Percentiles rank a stretch among this genome's conserved stretches.
Conservation (phyloP, 352 stramenopile genomes). For the Pythium volutum region DNA sequence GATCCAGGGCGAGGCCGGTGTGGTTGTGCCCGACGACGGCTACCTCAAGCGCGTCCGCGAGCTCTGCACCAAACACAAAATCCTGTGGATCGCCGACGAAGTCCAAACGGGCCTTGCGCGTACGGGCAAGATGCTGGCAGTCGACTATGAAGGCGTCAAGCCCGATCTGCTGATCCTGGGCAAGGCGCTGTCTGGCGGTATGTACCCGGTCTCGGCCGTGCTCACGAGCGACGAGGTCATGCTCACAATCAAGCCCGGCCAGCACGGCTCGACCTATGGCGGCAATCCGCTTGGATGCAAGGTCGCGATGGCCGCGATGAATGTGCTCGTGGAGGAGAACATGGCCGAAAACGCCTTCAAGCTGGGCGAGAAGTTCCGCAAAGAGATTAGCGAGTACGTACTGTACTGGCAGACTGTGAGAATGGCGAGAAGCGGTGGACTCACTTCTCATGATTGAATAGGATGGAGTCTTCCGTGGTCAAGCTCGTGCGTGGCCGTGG, state of each 20-base stretch:
- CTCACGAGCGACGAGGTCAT: slow-evolving; percentile 97
- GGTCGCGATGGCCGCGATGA: slow-evolving; percentile 96
- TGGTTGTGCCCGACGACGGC: slow-evolving; percentile 96
- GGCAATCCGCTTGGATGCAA: slow-evolving; percentile 96
- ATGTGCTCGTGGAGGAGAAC: slow-evolving; percentile 96
- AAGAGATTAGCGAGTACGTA: slow-evolving; percentile 79
- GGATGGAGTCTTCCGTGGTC: slow-evolving; percentile 65
- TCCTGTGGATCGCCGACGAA: slow-evolving; percentile 99
- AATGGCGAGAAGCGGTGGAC: not conserved
- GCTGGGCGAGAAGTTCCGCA: slow-evolving; percentile 93
- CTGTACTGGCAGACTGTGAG: not conserved
- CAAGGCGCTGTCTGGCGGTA: slow-evolving; percentile 96
- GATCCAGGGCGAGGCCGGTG: slow-evolving; percentile 98
- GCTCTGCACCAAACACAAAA: slow-evolving; percentile 97
- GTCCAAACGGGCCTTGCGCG: slow-evolving; percentile 96
- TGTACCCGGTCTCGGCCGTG: slow-evolving; percentile 97
- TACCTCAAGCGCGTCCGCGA: slow-evolving; percentile 92
- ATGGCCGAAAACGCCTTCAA: slow-evolving; percentile 92
- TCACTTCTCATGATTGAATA: slow-evolving; percentile 5
- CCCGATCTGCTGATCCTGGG: slow-evolving; percentile 98
- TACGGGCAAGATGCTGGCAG: slow-evolving; percentile 95
- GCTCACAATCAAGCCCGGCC: slow-evolving; percentile 96
- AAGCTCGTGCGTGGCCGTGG: slow-evolving; percentile 92
- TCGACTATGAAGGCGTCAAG: slow-evolving; percentile 95
- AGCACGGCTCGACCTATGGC: slow-evolving; percentile 97